Evolutionary conservation across 805 yeast species (phyloP), one percentile per base, ranked within the genome.

Genomic region (Blastobotrys parvus): DNA sequence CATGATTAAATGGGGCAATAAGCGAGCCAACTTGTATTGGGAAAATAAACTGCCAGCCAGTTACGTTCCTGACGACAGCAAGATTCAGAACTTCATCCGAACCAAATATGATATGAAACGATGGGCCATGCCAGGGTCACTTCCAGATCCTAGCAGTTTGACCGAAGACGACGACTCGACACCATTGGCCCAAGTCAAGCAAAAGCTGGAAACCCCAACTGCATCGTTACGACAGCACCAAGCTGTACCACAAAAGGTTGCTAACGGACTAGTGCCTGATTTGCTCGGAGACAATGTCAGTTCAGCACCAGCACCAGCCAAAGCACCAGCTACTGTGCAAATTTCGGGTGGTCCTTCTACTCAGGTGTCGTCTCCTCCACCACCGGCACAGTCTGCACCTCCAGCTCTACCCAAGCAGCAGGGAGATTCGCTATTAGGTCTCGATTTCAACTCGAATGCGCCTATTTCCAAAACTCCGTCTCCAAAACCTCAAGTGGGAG

Each of bases 61-160:
- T 32, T 81, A 89, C 59, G 69, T 77, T 19, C 96, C 96, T 7
- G 88, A 88, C 60, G 86, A 80, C 52, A 67, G 82, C 54, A 87
- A 88, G 63, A 77, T 92, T 54, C 94, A 82, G 51, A 87, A 82
- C 61, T 92, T 88, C 62, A 88, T 92, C 44, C 74, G 92, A 54
- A 88, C 95, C 8, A 92, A 92, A 62, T 92, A 92, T 61, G 97
- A 88, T 52, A 60, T 82, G 65, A 86, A 81, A 63, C 83, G 89
- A 57, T 92, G 98, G 98, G 78, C 74, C 1, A 64, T 70, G 7
- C 67, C 78, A n/a, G 53, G 54, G 15, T 58, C 60, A 8, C 60
- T 79, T 15, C 87, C 89, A 2, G 79, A 80, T 53, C 87, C 90
- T 2, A 58, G 67, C 47, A 53, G 72, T 3, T 54, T 71, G 22